Percentiles rank a stretch among this genome's conserved stretches.
These are phyloP conservation scores for Xanthoconium purpureum DNA, from an alignment of 768 basidiomycete genomes.

Conservation along the genomic window DNA sequence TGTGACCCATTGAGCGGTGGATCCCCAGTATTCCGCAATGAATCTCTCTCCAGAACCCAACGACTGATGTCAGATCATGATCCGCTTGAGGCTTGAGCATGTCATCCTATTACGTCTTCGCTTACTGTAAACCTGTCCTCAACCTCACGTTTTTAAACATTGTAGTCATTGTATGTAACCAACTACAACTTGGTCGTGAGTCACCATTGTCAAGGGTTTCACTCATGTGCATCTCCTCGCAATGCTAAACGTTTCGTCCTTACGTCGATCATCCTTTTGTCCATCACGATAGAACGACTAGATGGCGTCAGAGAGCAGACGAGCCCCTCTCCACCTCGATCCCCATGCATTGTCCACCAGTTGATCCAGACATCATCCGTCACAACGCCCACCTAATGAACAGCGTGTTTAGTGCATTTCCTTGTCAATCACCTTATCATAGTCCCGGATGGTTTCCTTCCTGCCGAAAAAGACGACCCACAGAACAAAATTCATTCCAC, in stretches of 20 bases:
- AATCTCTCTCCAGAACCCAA: background rate
- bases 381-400: background rate
- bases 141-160: no score
- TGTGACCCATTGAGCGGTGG: background rate
- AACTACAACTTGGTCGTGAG: no score
- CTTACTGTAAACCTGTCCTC: no score
- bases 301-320: background rate
- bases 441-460: background rate
- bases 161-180: no score
- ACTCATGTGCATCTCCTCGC: background rate
- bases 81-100: background rate
- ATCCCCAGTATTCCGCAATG: background rate
- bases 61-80: slow-evolving; percentile 6
- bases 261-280: no score
- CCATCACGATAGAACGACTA: background rate
- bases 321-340: slow-evolving; percentile 2
- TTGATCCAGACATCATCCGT: background rate
- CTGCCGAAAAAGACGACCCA: no score
- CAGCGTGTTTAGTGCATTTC: background rate
- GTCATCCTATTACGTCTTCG: background rate
- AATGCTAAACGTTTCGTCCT: background rate
- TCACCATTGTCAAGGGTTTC: no score
- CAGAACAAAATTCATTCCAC: no score
- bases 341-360: slow-evolving; percentile 4
- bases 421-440: background rate